A percentile compares a stretch with the other conserved stretches of the same genome.
Conservation (phyloP, 2,329 filamentous ascomycete genomes). For the Penicillium sp. region DNA sequence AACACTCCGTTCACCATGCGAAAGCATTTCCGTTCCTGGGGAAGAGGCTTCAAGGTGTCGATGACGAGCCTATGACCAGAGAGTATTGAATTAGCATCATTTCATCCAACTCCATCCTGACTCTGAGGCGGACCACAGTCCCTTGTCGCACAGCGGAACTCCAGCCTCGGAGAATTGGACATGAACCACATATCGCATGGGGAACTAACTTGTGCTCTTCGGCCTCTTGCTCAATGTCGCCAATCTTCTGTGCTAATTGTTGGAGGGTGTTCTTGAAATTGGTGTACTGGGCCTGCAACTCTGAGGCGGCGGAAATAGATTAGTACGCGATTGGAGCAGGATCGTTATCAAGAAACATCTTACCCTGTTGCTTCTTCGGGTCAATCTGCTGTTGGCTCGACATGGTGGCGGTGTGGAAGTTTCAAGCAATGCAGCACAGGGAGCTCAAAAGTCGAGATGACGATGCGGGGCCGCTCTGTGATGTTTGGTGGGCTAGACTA, state of each 20-base stretch:
- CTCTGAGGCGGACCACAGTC: neutral
- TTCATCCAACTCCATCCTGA: neutral
- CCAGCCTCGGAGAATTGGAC: neutral
- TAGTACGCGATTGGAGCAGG: constrained; percentile 1
- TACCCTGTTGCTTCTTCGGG: constrained; percentile 51
- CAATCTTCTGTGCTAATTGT: constrained; percentile 92
- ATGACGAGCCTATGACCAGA: constrained; percentile 72
- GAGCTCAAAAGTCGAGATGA: constrained; percentile 32
- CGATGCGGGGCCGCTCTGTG: constrained; percentile 32
- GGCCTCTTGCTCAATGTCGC: constrained; percentile 93
- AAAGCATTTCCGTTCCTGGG: constrained; percentile 90
- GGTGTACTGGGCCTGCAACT: constrained; percentile 52
- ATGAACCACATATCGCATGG: too few species aligned
- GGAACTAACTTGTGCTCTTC: constrained; percentile 91
- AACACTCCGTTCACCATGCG: constrained; percentile 97
- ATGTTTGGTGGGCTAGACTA: constrained; percentile 11
- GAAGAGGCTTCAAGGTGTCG: constrained; percentile 81
- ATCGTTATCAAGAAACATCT: neutral
- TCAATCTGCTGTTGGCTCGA: constrained; percentile 42
- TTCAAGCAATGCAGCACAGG: constrained; percentile 9
- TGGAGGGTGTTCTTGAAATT: constrained; percentile 72
- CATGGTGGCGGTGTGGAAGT: constrained; percentile 28
- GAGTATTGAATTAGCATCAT: constrained; percentile 16
- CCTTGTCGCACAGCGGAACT: neutral
- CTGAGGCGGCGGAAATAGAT: constrained; percentile 17